Evolutionary conservation across 2,329 filamentous ascomycete species (phyloP).

Genomic region (Septoria petroselini): DNA sequence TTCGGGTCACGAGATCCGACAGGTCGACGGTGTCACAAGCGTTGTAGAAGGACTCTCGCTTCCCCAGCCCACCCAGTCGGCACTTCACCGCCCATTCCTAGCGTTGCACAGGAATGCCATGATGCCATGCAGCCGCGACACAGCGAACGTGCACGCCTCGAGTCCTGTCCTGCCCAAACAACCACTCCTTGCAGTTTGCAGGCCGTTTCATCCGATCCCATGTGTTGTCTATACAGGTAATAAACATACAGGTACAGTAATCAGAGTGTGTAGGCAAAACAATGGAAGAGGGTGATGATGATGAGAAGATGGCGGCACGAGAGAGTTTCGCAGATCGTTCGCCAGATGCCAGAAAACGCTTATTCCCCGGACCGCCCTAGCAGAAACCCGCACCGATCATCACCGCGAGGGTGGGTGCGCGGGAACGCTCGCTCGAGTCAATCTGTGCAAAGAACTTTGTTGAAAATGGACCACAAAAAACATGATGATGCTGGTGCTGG

Average conservation of each 20-base stretch:
- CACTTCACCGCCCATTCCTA: slow-evolving; percentile 30
- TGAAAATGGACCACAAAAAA: too few relatives aligned
- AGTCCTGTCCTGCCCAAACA: slow-evolving; percentile 11
- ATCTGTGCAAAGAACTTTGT: slow-evolving; percentile 10
- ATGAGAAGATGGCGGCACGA: neutral
- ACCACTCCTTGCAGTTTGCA: neutral
- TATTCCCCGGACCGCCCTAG: slow-evolving; percentile 24
- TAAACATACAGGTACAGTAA: too few relatives aligned
- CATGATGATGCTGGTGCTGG: too few relatives aligned
- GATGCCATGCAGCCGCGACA: slow-evolving; percentile 20
- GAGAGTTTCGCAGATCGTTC: slow-evolving; percentile 30
- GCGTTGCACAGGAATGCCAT: slow-evolving; percentile 23
- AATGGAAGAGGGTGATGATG: too few relatives aligned
- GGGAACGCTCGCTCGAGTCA: slow-evolving; percentile 16
- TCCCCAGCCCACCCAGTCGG: slow-evolving; percentile 27
- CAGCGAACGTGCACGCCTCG: slow-evolving; percentile 18
- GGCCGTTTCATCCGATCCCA: too few relatives aligned
- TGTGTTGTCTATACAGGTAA: too few relatives aligned
- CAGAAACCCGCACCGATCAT: slow-evolving; percentile 6
- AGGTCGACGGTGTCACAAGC: slow-evolving; percentile 14
- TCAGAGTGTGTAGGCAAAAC: neutral
- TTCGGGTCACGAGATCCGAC: slow-evolving; percentile 5
- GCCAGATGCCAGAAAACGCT: slow-evolving; percentile 24
- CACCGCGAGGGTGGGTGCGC: neutral
- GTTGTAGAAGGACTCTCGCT: slow-evolving; percentile 24